Evolutionary conservation across 2,329 filamentous ascomycete species (phyloP).

Genomic region (Dactylellina parvicollis): DNA sequence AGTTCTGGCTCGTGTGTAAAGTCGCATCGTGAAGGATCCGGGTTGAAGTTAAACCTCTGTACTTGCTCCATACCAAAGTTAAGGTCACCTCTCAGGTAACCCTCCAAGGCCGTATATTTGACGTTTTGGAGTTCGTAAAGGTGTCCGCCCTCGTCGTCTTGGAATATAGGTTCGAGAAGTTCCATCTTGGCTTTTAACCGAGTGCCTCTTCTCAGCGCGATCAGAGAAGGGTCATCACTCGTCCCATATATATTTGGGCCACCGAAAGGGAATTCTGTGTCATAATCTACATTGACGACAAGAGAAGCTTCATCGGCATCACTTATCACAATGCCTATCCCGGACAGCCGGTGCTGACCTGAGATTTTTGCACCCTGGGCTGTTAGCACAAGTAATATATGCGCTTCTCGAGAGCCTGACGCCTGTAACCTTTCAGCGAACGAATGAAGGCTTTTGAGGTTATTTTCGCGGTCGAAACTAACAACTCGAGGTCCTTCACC

Average conservation of each 20-base stretch:
- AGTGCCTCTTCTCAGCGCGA: slow-evolving; percentile 8
- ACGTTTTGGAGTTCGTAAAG: background rate
- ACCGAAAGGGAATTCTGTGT: background rate
- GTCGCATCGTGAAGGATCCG: background rate
- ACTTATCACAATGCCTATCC: background rate
- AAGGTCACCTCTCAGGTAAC: background rate
- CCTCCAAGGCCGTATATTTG: background rate
- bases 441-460: background rate
- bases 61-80: background rate
- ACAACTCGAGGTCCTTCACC: background rate
- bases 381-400: background rate
- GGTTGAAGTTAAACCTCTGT: background rate
- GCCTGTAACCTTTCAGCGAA: background rate
- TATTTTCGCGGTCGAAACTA: background rate
- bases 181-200: slow-evolving; percentile 20
- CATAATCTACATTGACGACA: background rate
- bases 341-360: background rate
- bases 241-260: background rate
- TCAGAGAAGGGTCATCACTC: background rate
- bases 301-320: background rate
- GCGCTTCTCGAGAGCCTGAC: background rate
- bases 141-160: background rate
- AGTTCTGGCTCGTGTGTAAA: background rate
- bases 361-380: background rate
- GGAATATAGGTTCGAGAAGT: slow-evolving; percentile 7